These are phyloP conservation scores for Fistulinella prunicolor DNA, from an alignment of 768 basidiomycete genomes.

Conservation along the genomic window DNA sequence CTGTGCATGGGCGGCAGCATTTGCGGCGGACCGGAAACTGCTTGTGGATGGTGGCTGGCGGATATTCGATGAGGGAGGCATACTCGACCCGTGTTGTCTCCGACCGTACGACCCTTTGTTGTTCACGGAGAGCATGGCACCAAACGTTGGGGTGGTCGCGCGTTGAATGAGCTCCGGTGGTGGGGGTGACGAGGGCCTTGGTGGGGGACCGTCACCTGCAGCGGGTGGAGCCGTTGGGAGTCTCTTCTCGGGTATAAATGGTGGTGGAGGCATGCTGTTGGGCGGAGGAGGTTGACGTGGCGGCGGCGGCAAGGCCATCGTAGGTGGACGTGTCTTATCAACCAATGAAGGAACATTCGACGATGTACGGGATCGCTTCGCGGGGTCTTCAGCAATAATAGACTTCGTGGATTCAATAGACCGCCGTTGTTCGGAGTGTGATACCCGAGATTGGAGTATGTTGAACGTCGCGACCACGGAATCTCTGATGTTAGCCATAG, in stretches of 20 bases:
- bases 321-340: slow-evolving; percentile 82
- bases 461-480: slow-evolving; percentile 45
- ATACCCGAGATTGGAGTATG: slow-evolving; percentile 46
- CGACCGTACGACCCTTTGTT: slow-evolving; percentile 44
- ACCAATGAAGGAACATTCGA: slow-evolving; percentile 53
- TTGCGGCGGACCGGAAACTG: slow-evolving; percentile 77
- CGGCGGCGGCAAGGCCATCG: slow-evolving; percentile 80
- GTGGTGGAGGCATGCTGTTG: slow-evolving; percentile 69
- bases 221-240: slow-evolving; percentile 41
- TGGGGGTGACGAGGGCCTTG: slow-evolving; percentile 89
- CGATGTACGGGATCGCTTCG: slow-evolving; percentile 57
- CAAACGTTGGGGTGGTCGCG: slow-evolving; percentile 83
- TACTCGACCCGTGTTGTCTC: slow-evolving; percentile 69
- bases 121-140: slow-evolving; percentile 56
- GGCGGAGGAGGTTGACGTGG: slow-evolving; percentile 72
- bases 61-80: slow-evolving; percentile 69
- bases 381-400: slow-evolving; percentile 45
- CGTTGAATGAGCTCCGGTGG: slow-evolving; percentile 90
- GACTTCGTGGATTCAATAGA: slow-evolving; percentile 73
- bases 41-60: slow-evolving; percentile 73
- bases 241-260: slow-evolving; percentile 71
- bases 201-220: slow-evolving; percentile 65
- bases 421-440: slow-evolving; percentile 58
- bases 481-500: slow-evolving; percentile 48
- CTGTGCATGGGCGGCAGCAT: slow-evolving; percentile 53